Conservation (phyloP, 768 basidiomycete species). For the Tricholoma furcatifolium region DNA sequence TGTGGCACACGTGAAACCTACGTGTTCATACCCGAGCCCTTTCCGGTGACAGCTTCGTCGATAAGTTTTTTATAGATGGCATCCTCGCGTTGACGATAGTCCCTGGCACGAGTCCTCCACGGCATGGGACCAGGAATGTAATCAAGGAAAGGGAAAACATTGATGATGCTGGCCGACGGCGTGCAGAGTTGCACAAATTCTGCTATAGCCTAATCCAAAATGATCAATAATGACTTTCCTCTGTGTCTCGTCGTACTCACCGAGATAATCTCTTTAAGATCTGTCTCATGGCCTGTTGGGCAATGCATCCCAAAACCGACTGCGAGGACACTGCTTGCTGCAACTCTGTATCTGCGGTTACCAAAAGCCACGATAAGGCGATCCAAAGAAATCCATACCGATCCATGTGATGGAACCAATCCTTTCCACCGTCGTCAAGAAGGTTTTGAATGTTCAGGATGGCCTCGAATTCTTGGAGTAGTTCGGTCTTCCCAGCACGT, state of each 20-base stretch:
- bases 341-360: background rate
- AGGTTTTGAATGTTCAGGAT: background rate
- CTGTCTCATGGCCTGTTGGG: background rate
- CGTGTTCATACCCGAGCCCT: constrained; percentile 3
- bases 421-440: constrained; percentile 2
- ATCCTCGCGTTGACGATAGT: background rate
- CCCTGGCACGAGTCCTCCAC: background rate
- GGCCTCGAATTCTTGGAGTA: constrained; percentile 4
- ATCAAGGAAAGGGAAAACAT: constrained; percentile 3
- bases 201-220: background rate
- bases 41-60: background rate
- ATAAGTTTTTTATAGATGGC: background rate
- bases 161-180: constrained; percentile 2
- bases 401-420: constrained; percentile 5
- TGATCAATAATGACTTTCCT: background rate
- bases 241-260: background rate
- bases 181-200: background rate
- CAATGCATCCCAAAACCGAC: constrained; percentile 2
- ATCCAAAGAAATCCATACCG: background rate
- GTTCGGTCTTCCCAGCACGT: constrained; percentile 2
- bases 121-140: constrained; percentile 3
- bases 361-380: background rate
- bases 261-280: constrained; percentile 1
- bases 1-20: background rate
- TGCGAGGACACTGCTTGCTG: background rate